These are phyloP conservation scores for Ganoderma leucocontextum DNA, from an alignment of 1,284 basidiomycete genomes.

Conservation along the genomic window DNA sequence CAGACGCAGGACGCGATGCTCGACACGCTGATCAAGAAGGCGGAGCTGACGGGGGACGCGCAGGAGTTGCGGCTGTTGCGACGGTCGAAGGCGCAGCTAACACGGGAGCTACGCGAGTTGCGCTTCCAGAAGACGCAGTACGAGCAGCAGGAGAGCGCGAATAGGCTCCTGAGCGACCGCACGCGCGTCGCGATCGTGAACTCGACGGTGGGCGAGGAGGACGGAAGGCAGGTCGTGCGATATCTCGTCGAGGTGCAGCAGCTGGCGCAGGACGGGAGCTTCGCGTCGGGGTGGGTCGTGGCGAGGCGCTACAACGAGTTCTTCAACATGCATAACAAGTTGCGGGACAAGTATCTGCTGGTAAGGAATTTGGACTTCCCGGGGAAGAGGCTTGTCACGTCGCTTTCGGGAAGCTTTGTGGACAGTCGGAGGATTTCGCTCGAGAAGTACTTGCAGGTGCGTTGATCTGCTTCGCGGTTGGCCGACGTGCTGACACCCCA, in stretches of 20 bases:
- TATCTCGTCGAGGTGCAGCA: conserved; percentile 95
- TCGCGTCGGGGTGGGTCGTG: conserved; percentile 89
- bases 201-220: conserved; percentile 80
- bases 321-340: conserved; percentile 83
- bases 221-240: conserved; percentile 88
- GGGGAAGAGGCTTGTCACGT: conserved; percentile 88
- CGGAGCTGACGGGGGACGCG: conserved; percentile 90
- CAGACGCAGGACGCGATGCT: conserved; percentile 86
- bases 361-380: conserved; percentile 86
- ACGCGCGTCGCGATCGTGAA: conserved; percentile 84
- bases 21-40: conserved; percentile 89
- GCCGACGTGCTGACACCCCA: conserved; percentile 7
- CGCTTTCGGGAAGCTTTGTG: conserved; percentile 83
- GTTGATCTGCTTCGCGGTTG: conserved; percentile 30
- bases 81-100: conserved; percentile 84
- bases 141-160: conserved; percentile 89
- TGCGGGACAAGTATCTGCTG: conserved; percentile 76
- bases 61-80: conserved; percentile 86
- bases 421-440: conserved; percentile 82
- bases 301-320: conserved; percentile 96
- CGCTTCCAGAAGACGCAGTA: conserved; percentile 92
- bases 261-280: conserved; percentile 76
- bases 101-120: conserved; percentile 84
- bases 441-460: conserved; percentile 90
- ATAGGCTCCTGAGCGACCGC: conserved; percentile 80